Base-by-base conservation (phyloP, 495 filamentous ascomycete genomes). In the Neurospora intermedia region DNA sequence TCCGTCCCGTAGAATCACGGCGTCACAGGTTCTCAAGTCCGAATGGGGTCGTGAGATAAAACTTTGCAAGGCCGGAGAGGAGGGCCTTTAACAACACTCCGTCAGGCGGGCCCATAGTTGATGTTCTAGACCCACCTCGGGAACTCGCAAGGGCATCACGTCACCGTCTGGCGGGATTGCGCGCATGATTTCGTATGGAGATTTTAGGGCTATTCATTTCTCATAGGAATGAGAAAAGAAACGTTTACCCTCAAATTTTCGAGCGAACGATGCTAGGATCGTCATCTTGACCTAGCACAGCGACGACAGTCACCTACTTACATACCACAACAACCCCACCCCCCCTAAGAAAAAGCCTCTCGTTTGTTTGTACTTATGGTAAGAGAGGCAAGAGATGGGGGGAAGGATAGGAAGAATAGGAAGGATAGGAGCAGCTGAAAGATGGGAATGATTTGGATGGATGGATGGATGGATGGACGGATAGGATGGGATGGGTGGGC, bases 21-120 rank as follows among this genome's bases (percentile, higher is more conserved):
- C 96, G 73, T 94, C 93, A 9, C 96, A 98, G 83, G 94, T 98
- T 59, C 88, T 99, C 75, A 97, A 97, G 80, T 98, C 96, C 27
- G 96, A 99, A 84, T 99, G 96, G 96, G 94, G 94, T 70, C 91
- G 94, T 72, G 94, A 97, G 81, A 98, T 99, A 80, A 94, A 93
- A 83, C 85, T 98, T 59, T 99, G 96, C 85, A 94, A 94, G 82
- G 94, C 94, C 73, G 96, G 95, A 76, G 92, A 97, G 80, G 94
- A 98, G 85, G 96, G 96, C 76, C 78, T 88, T 69, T 88, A 81
- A 85, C 79, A 59, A 77, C 75, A 78, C 71, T 75, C 80, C 79
- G 80, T 74, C 76, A 73, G 77, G 69, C 69, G 71, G 45, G 27
- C 54, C 15, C 54, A 10, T 59, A 46, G 71, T 69, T 43, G 69